A percentile compares a stretch with the other conserved stretches of the same genome.
These are phyloP conservation scores for Trichomonas vaginalis DNA, from an alignment of 208 protist genomes.

Conservation along the genomic window DNA sequence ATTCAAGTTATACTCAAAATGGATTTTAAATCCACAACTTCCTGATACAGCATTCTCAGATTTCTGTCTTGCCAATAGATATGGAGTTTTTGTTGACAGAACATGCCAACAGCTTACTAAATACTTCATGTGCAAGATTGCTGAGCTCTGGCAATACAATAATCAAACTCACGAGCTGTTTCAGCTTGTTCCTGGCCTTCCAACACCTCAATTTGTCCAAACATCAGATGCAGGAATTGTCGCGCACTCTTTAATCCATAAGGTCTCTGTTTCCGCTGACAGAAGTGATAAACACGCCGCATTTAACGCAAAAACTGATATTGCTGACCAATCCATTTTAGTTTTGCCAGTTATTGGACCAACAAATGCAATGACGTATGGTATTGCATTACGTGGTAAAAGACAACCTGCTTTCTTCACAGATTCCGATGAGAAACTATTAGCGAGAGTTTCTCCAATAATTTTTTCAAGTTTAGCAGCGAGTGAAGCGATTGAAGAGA, in stretches of 20 bases:
- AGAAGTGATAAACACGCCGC: neutral
- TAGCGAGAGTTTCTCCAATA: neutral
- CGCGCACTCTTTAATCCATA: neutral
- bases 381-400: neutral
- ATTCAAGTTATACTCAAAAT: neutral
- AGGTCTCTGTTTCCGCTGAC: neutral
- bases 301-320: neutral
- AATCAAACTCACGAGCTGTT: neutral
- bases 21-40: neutral
- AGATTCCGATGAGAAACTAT: neutral
- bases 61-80: neutral
- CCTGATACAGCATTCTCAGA: neutral
- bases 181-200: neutral
- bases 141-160: neutral
- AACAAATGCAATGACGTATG: neutral
- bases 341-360: neutral
- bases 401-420: neutral
- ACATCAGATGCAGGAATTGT: neutral
- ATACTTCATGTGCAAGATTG: neutral
- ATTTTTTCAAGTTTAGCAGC: neutral
- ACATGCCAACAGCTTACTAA: neutral
- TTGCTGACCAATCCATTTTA: neutral
- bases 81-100: neutral
- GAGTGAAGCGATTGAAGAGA: neutral
- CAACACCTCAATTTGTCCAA: neutral